Evolutionary conservation across 352 stramenopile genomes (phyloP).

Genomic region (Aphanomyces invadans): DNA sequence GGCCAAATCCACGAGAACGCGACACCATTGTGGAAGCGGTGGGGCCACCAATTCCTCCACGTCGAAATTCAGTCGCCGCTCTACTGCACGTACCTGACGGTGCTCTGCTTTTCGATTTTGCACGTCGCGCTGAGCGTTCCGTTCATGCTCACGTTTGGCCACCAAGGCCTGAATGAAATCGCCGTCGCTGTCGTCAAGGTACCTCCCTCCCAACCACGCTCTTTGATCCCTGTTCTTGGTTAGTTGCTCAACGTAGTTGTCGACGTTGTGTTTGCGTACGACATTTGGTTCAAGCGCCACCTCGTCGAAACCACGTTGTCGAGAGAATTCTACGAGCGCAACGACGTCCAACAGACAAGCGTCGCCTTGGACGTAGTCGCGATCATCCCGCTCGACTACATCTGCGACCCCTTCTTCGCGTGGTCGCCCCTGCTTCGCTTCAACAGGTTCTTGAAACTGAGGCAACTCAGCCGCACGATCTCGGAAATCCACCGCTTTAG

Average conservation of each 20-base stretch:
- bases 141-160: slow-evolving; percentile 59
- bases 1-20: background rate
- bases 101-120: slow-evolving; percentile 20
- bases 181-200: slow-evolving; percentile 35
- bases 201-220: slow-evolving; percentile 22
- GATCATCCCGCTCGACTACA: slow-evolving; percentile 20
- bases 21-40: background rate
- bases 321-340: slow-evolving; percentile 14
- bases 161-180: slow-evolving; percentile 37
- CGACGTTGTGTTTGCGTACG: slow-evolving; percentile 18
- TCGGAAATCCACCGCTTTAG: background rate
- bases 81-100: slow-evolving; percentile 14
- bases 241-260: slow-evolving; percentile 13
- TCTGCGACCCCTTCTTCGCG: background rate
- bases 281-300: slow-evolving; percentile 24
- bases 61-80: slow-evolving; percentile 16
- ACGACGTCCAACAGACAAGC: background rate
- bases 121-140: slow-evolving; percentile 57
- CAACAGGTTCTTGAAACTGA: slow-evolving; percentile 7
- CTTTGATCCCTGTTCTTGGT: slow-evolving; percentile 27
- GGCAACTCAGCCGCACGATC: background rate
- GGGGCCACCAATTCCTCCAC: background rate
- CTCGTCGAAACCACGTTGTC: slow-evolving; percentile 3
- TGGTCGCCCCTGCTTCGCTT: slow-evolving; percentile 1
- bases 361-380: slow-evolving; percentile 11